Evolutionary conservation across 2,329 filamentous ascomycete genomes (phyloP).

Genomic region (Xylaria sp.): DNA sequence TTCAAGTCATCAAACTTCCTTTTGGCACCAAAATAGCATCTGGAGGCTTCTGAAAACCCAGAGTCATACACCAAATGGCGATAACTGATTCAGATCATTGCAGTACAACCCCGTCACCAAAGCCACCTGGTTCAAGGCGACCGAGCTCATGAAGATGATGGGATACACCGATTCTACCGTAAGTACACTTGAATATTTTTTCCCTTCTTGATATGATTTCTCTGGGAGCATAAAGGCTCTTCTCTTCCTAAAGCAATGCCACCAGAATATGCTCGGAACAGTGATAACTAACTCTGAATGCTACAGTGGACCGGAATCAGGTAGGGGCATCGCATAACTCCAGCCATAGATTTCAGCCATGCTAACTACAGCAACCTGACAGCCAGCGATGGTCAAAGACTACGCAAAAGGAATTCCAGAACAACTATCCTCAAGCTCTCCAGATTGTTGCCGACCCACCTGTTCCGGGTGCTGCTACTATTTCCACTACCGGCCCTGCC

Average conservation of each 20-base stretch:
- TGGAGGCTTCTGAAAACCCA: background rate
- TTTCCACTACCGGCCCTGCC: background rate
- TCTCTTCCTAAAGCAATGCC: background rate
- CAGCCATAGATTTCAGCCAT: background rate
- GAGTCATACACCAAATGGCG: background rate
- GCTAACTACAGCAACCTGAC: constrained; percentile 17
- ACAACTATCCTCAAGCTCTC: background rate
- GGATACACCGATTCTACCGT: constrained; percentile 18
- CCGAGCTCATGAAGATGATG: constrained; percentile 13
- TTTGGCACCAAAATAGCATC: background rate
- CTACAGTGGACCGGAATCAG: constrained; percentile 21
- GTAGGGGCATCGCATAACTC: constrained; percentile 12
- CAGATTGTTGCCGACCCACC: background rate
- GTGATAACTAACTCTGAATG: constrained; percentile 5
- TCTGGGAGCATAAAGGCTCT: background rate
- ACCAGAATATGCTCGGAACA: background rate
- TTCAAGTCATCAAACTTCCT: background rate
- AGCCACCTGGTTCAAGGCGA: constrained; percentile 10
- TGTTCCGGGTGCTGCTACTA: background rate
- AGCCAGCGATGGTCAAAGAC: constrained; percentile 33
- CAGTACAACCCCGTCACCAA: background rate
- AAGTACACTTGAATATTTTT: background rate
- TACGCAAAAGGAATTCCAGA: constrained; percentile 20
- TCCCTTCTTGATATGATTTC: background rate
- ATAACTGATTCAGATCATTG: background rate